Conservation (phyloP, 202 grass and related monocot genomes). For the Panicum virgatum region DNA sequence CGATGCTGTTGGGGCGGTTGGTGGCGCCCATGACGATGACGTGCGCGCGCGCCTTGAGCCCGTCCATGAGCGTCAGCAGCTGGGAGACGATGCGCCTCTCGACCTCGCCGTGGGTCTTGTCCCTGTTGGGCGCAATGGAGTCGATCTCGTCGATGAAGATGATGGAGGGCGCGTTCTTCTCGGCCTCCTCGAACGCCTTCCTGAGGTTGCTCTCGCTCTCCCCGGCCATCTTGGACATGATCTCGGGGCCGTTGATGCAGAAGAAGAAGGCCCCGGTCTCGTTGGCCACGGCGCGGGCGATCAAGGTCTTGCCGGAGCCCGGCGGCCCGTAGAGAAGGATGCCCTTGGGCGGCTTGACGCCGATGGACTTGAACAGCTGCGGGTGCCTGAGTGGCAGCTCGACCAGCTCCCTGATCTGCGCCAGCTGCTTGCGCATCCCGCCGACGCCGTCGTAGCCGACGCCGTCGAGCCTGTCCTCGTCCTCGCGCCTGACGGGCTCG, state of each 20-base stretch:
- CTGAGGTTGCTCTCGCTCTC: constrained; percentile 54
- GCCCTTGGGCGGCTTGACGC: constrained; percentile 57
- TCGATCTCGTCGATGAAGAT: constrained; percentile 50
- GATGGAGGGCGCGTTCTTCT: constrained; percentile 49
- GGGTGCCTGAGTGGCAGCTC: constrained; percentile 50
- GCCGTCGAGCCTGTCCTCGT: constrained; percentile 47
- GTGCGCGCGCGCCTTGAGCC: constrained; percentile 37
- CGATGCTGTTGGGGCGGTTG: constrained; percentile 48
- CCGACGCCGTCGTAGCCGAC: constrained; percentile 49
- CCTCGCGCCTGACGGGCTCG: constrained; percentile 49
- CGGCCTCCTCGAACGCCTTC: constrained; percentile 56
- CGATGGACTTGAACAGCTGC: constrained; percentile 43
- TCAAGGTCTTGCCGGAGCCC: constrained; percentile 41
- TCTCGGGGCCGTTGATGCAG: constrained; percentile 45
- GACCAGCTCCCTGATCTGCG: constrained; percentile 46
- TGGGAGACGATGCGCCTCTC: constrained; percentile 54
- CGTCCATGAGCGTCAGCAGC: constrained; percentile 47
- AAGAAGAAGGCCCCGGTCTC: constrained; percentile 53
- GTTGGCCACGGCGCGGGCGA: constrained; percentile 45
- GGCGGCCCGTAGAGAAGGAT: constrained; percentile 49
- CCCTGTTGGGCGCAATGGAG: constrained; percentile 44
- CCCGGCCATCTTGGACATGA: constrained; percentile 53
- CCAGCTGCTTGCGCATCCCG: constrained; percentile 51
- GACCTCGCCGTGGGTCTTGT: constrained; percentile 55
- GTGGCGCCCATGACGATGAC: constrained; percentile 52